Evolutionary conservation across 441 rosid species (phyloP).

Genomic region (Gossypium armourianum): DNA sequence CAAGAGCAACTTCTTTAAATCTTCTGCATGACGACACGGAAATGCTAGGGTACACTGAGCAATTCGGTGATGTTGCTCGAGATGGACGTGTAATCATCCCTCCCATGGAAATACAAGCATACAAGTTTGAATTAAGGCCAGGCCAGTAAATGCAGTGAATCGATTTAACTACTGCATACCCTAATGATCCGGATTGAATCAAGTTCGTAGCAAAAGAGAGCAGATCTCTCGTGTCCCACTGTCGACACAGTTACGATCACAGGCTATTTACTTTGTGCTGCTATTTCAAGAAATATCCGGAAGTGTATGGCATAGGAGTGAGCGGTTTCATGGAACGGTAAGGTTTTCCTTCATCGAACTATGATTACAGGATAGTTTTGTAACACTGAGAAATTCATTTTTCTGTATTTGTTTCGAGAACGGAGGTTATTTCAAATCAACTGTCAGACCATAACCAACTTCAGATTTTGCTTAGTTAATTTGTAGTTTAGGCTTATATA

Average conservation of each 20-base stretch:
- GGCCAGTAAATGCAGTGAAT: constrained; percentile 18
- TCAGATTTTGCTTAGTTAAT: constrained; percentile 10
- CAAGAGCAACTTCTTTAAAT: constrained; percentile 66
- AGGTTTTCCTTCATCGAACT: neutral
- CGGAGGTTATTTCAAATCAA: neutral
- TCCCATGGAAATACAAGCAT: constrained; percentile 89
- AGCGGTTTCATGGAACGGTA: neutral
- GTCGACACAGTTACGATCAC: neutral
- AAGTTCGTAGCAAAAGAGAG: neutral
- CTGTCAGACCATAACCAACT: constrained; percentile 1
- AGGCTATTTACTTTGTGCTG: constrained; percentile 1
- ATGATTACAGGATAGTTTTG: neutral
- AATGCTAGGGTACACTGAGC: constrained; percentile 59
- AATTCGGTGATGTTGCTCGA: constrained; percentile 36
- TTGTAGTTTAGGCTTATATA: no score
- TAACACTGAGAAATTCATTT: neutral
- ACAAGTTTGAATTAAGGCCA: constrained; percentile 68
- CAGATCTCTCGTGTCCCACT: neutral
- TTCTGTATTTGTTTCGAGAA: neutral
- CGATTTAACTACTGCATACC: neutral
- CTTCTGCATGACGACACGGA: constrained; percentile 71
- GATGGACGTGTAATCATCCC: constrained; percentile 55
- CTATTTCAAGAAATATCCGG: constrained; percentile 1
- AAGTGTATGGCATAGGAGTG: neutral
- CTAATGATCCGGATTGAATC: neutral